A percentile compares a stretch with the other conserved stretches of the same genome.
Conservation (phyloP, 1,139 yeast genomes). For the Candida gigantensis region DNA sequence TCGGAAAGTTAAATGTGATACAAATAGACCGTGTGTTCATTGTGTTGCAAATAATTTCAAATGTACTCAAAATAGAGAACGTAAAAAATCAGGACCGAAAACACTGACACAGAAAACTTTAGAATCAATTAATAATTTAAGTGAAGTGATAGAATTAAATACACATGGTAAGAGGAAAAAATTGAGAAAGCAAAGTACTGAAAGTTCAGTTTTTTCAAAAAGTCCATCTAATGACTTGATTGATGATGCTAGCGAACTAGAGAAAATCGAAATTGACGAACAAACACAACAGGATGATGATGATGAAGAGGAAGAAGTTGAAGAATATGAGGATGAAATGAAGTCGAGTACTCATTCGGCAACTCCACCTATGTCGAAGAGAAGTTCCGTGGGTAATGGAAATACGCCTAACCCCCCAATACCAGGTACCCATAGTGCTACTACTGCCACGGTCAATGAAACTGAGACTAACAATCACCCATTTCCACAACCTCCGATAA, state of each 20-base stretch:
- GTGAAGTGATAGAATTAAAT: constrained; percentile 18
- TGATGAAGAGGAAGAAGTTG: no score
- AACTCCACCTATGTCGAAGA: constrained; percentile 2
- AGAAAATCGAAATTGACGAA: no score
- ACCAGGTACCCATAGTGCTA: no score
- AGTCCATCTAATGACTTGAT: constrained; percentile 9
- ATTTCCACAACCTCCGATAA: background rate
- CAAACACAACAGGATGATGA: background rate
- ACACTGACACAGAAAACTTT: constrained; percentile 39
- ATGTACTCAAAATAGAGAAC: constrained; percentile 39
- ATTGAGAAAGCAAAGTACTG: constrained; percentile 4
- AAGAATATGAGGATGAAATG: background rate
- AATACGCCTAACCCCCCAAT: constrained; percentile 6
- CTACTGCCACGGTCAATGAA: no score
- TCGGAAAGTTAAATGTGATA: constrained; percentile 45
- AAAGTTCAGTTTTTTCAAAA: constrained; percentile 8
- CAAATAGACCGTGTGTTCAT: constrained; percentile 39
- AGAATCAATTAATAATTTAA: constrained; percentile 32
- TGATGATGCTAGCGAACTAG: background rate
- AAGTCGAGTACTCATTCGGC: constrained; percentile 2
- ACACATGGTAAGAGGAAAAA: constrained; percentile 6
- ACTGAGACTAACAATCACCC: constrained; percentile 16
- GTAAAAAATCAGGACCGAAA: constrained; percentile 49
- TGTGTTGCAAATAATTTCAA: constrained; percentile 37
- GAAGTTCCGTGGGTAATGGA: constrained; percentile 2